Evolutionary conservation across 1,139 yeast genomes (phyloP).

Genomic region (Debaryomyces subglobosus): DNA sequence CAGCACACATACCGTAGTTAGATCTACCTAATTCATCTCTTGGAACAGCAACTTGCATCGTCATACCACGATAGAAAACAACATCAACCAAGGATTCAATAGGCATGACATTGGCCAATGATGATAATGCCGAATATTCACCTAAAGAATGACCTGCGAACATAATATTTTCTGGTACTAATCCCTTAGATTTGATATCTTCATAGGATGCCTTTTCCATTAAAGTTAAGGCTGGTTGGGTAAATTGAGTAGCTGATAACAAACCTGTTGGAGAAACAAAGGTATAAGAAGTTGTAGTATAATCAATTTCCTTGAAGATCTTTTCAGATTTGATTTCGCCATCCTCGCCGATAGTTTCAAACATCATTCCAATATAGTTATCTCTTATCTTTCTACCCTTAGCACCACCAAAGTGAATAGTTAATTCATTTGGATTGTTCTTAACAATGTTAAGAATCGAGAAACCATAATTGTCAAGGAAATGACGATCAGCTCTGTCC

Average conservation of each 20-base stretch:
- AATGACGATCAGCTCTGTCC: conserved; percentile 97
- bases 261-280: conserved; percentile 94
- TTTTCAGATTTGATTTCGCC: conserved; percentile 88
- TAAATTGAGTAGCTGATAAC: conserved; percentile 96
- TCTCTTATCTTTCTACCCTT: conserved; percentile 94
- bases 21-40: conserved; percentile 95
- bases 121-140: conserved; percentile 96
- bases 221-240: conserved; percentile 97
- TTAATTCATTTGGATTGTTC: conserved; percentile 93
- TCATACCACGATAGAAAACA: conserved; percentile 99
- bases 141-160: conserved; percentile 99
- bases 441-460: conserved; percentile 93
- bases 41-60: conserved; percentile 99
- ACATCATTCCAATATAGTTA: conserved; percentile 95
- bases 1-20: conserved; percentile 98
- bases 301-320: conserved; percentile 90
- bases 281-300: conserved; percentile 79
- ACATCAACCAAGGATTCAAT: conserved; percentile 97
- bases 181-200: conserved; percentile 94
- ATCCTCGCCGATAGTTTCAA: conserved; percentile 87
- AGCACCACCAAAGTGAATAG: conserved; percentile 97
- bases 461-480: conserved; percentile 93
- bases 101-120: conserved; percentile 98
- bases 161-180: conserved; percentile 89
- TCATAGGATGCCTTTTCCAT: conserved; percentile 99